Conservation (phyloP, 352 stramenopile genomes). For the Globisporangium paroecandrum region DNA sequence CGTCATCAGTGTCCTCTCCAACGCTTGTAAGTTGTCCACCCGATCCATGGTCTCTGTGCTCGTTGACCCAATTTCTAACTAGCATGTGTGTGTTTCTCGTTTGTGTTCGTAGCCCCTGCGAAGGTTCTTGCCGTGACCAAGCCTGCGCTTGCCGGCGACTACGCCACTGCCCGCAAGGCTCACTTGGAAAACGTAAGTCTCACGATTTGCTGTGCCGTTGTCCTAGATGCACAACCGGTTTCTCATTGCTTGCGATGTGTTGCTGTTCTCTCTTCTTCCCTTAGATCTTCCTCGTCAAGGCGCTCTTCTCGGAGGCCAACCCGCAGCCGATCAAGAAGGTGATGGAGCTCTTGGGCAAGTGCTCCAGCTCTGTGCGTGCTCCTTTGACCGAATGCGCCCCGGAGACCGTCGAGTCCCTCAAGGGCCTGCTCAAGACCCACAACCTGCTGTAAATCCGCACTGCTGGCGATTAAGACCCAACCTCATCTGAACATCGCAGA, state of each 20-base stretch:
- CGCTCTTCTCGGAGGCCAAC: constrained; percentile 90
- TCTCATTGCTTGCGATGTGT: background rate
- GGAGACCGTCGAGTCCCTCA: constrained; percentile 63
- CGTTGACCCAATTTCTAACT: background rate
- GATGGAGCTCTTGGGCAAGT: constrained; percentile 87
- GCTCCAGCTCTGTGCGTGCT: constrained; percentile 61
- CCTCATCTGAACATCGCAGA: constrained; percentile 6
- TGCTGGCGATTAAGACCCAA: background rate
- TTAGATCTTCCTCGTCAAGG: constrained; percentile 89
- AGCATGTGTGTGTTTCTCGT: background rate
- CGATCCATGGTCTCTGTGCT: background rate
- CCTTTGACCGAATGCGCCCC: constrained; percentile 72
- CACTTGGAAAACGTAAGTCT: constrained; percentile 79
- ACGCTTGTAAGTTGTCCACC: constrained; percentile 55
- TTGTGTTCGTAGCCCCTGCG: constrained; percentile 50
- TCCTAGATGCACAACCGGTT: background rate
- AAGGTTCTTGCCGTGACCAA: constrained; percentile 85
- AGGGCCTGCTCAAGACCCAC: constrained; percentile 63
- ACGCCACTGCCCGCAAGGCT: constrained; percentile 66
- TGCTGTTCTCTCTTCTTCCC: background rate
- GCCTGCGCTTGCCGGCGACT: constrained; percentile 79
- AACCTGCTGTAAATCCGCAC: constrained; percentile 56
- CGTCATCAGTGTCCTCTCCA: constrained; percentile 91
- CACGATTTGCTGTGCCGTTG: background rate
- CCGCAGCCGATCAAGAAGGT: constrained; percentile 91